Conservation (phyloP, 2,329 filamentous ascomycete genomes). For the Periconia sp. region DNA sequence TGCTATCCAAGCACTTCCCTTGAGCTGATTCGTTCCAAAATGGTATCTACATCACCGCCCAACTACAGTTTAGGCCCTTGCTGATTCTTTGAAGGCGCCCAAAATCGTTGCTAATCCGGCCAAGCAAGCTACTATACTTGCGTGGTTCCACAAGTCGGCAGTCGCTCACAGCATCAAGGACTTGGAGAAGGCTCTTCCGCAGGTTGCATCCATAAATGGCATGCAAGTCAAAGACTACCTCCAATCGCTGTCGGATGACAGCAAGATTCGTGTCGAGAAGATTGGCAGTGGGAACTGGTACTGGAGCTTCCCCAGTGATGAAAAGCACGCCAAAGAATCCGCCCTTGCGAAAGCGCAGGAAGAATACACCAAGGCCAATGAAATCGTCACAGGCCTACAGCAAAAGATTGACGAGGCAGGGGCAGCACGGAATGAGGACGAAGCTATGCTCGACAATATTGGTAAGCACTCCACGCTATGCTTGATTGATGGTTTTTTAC, state of each 20-base stretch:
- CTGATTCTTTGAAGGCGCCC: constrained; percentile 46
- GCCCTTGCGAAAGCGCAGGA: constrained; percentile 40
- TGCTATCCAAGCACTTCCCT: neutral
- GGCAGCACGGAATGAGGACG: constrained; percentile 43
- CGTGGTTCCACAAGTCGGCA: constrained; percentile 61
- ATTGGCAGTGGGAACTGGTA: constrained; percentile 74
- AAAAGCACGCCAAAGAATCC: constrained; percentile 50
- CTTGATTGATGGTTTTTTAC: neutral
- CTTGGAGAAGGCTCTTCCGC: constrained; percentile 65
- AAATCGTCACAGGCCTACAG: constrained; percentile 41
- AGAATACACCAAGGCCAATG: constrained; percentile 41
- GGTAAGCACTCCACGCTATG: constrained; percentile 14
- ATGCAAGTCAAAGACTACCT: constrained; percentile 71
- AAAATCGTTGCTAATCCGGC: constrained; percentile 59
- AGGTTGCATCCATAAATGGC: constrained; percentile 63
- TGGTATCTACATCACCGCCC: constrained; percentile 2
- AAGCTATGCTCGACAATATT: constrained; percentile 36
- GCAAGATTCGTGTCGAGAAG: constrained; percentile 65
- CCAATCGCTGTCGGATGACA: constrained; percentile 63
- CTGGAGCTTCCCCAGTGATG: constrained; percentile 66
- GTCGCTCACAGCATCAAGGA: constrained; percentile 68
- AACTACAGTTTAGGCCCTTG: neutral
- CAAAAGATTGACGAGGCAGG: constrained; percentile 43
- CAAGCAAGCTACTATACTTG: constrained; percentile 61
- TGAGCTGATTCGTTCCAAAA: neutral